phyloP scores from a whole-genome alignment of 2,329 filamentous ascomycete species.

The Aspergillus puulaauensis region DNA sequence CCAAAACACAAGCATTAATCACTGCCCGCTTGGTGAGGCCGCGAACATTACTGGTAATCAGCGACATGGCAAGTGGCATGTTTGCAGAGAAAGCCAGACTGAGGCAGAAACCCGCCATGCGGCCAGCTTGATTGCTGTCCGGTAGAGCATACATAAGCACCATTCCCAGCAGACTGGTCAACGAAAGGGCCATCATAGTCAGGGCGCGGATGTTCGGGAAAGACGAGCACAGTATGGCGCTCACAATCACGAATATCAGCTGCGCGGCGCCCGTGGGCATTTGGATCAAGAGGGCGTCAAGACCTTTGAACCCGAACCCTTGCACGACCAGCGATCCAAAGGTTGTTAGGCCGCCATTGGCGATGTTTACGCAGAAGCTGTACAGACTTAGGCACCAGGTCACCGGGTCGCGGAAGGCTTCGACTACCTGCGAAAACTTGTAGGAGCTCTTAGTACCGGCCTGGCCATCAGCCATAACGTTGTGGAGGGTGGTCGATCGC shows the following conservation, averaged over 20 bases:
- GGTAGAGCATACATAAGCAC: neutral
- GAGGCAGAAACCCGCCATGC: neutral
- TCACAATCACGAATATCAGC: neutral
- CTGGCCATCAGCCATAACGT: too few species aligned
- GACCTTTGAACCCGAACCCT: neutral
- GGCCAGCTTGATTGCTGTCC: neutral
- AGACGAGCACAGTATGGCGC: neutral
- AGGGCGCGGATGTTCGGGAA: neutral
- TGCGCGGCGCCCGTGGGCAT: neutral
- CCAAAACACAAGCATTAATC: neutral
- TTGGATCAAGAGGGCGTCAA: neutral
- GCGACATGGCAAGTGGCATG: neutral
- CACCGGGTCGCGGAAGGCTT: slow-evolving; percentile 32
- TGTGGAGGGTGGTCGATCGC: too few species aligned
- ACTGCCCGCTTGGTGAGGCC: neutral
- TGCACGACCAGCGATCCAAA: slow-evolving; percentile 3
- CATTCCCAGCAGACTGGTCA: neutral
- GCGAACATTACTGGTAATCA: neutral
- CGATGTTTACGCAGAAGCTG: neutral
- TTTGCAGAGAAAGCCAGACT: neutral
- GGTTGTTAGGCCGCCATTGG: neutral
- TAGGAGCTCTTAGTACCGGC: too few species aligned
- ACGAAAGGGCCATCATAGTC: too few species aligned
- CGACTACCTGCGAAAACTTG: slow-evolving; percentile 25
- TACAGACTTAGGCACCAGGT: slow-evolving; percentile 10